Conservation (phyloP, 371 early-diverging fungal genomes). For the Hamiltosporidium tvaerminnensis region DNA sequence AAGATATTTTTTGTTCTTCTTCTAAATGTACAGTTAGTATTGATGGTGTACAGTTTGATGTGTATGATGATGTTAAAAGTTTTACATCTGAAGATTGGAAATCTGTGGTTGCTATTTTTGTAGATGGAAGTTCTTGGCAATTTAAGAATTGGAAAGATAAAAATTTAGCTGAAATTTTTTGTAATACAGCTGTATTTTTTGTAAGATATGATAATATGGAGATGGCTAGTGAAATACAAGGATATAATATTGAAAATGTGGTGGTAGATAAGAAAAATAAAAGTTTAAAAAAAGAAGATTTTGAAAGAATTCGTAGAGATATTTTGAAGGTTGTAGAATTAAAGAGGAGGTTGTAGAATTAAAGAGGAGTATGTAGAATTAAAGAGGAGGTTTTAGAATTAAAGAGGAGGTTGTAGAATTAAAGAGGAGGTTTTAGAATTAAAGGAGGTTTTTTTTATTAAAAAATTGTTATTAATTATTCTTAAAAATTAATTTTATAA, state of each 20-base stretch:
- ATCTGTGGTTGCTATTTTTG: slow-evolving; percentile 19
- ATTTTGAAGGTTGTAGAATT: too few species aligned
- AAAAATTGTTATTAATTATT: too few species aligned
- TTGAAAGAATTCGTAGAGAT: neutral
- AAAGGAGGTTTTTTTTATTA: too few species aligned
- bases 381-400: too few species aligned
- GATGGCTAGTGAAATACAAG: neutral
- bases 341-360: too few species aligned
- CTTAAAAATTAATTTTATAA: too few species aligned
- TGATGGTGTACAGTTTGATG: slow-evolving; percentile 3
- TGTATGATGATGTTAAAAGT: slow-evolving; percentile 8
- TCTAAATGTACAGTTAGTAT: slow-evolving; percentile 5
- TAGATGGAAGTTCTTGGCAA: slow-evolving; percentile 29
- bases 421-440: too few species aligned
- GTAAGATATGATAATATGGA: neutral
- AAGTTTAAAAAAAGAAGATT: neutral
- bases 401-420: too few species aligned
- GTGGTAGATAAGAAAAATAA: neutral
- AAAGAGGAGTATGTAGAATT: too few species aligned
- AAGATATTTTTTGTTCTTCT: neutral
- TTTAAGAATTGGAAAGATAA: slow-evolving; percentile 9
- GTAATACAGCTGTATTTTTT: neutral
- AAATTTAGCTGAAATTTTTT: neutral
- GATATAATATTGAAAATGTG: neutral
- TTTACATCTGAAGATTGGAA: slow-evolving; percentile 28